These are phyloP conservation scores for Mycosphaerella sp. DNA, from an alignment of 2,329 filamentous ascomycete species.

Conservation along the genomic window DNA sequence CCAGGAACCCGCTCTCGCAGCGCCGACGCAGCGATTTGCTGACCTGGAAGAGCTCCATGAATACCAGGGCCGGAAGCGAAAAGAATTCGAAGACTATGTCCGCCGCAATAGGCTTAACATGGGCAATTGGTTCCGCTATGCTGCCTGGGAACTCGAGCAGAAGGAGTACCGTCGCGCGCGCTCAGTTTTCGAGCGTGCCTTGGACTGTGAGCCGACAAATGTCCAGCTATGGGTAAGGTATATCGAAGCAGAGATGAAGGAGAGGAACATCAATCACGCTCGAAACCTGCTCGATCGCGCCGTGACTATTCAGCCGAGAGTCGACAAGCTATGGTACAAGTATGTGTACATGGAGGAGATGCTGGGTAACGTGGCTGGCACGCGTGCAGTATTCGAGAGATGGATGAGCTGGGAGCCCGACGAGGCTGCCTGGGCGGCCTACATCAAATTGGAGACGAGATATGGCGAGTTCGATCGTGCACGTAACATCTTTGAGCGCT, in stretches of 20 bases:
- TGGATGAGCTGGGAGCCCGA: slow-evolving; percentile 99
- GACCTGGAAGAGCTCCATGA: slow-evolving; percentile 98
- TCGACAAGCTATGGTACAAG: slow-evolving; percentile 99
- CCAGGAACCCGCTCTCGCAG: slow-evolving; percentile 80
- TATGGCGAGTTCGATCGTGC: slow-evolving; percentile 89
- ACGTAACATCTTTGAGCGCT: slow-evolving; percentile 81
- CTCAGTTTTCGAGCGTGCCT: slow-evolving; percentile 87
- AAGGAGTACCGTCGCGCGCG: slow-evolving; percentile 91
- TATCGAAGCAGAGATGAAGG: slow-evolving; percentile 94
- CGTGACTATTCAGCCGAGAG: slow-evolving; percentile 81
- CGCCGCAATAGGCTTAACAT: slow-evolving; percentile 89
- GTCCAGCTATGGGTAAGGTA: slow-evolving; percentile 88
- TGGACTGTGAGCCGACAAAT: slow-evolving; percentile 85
- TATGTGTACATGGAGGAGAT: slow-evolving; percentile 99
- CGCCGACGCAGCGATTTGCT: slow-evolving; percentile 88
- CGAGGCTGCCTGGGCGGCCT: slow-evolving; percentile 89
- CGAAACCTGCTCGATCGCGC: slow-evolving; percentile 89
- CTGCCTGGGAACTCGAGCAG: slow-evolving; percentile 94
- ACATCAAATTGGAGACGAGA: slow-evolving; percentile 94
- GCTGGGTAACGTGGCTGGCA: slow-evolving; percentile 86
- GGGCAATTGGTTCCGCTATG: slow-evolving; percentile 99
- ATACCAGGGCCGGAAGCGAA: slow-evolving; percentile 90
- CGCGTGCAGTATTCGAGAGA: slow-evolving; percentile 87
- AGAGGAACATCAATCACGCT: slow-evolving; percentile 91
- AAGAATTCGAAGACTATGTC: slow-evolving; percentile 97